Evolutionary conservation across 2,329 filamentous ascomycete species (phyloP).

Genomic region (Dactylellina parvicollis): DNA sequence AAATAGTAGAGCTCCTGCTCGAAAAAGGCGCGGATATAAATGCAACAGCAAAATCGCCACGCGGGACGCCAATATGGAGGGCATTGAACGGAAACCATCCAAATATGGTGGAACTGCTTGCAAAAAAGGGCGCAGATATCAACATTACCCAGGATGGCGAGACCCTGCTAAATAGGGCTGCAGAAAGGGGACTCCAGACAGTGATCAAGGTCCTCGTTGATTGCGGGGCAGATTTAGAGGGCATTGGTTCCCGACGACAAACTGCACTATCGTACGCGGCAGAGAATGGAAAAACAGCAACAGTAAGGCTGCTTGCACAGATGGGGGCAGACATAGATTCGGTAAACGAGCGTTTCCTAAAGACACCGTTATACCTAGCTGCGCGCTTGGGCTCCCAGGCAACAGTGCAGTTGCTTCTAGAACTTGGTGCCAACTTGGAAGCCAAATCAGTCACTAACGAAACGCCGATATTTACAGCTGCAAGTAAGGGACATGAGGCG

Average conservation of each 20-base stretch:
- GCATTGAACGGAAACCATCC: not conserved
- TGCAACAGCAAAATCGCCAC: not conserved
- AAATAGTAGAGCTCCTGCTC: not conserved
- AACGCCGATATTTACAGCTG: not conserved
- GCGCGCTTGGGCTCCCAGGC: no score
- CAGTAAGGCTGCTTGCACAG: no score
- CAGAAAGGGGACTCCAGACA: no score
- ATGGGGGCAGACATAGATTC: no score
- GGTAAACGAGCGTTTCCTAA: no score
- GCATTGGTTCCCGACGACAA: not conserved
- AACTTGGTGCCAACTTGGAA: not conserved
- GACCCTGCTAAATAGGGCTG: no score
- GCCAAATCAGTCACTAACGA: not conserved
- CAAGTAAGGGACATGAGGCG: not conserved
- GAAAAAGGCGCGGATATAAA: no score
- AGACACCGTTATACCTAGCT: no score
- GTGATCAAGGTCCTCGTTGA: no score
- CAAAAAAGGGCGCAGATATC: no score
- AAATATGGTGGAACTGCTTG: not conserved
- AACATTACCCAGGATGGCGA: no score
- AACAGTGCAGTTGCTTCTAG: not conserved
- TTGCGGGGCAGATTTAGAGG: not conserved
- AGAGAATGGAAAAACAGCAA: not conserved
- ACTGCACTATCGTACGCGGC: slow-evolving; percentile 2
- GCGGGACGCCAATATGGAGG: not conserved